These are phyloP conservation scores for Carex pumila DNA, from an alignment of 176 grass and related monocot genomes.

Conservation along the genomic window DNA sequence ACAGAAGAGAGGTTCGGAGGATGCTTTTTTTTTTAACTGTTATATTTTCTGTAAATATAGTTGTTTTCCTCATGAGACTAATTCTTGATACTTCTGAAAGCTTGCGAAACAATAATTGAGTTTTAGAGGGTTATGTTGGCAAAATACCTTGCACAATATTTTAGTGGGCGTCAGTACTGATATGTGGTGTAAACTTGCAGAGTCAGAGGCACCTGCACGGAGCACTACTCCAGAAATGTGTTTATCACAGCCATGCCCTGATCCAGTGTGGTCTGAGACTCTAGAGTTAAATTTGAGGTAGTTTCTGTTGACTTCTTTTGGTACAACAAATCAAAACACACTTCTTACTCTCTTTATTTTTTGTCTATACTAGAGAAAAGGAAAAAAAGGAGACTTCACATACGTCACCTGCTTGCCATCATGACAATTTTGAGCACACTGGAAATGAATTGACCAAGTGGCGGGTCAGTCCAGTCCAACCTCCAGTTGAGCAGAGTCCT, in stretches of 20 bases:
- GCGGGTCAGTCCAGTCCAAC: slow-evolving; percentile 32
- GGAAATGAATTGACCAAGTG: slow-evolving; percentile 63
- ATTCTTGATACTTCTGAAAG: neutral
- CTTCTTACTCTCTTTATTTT: neutral
- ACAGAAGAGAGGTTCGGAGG: neutral
- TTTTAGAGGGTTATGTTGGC: neutral
- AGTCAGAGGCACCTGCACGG: slow-evolving; percentile 6
- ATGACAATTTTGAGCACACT: slow-evolving; percentile 39
- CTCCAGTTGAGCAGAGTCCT: slow-evolving; percentile 55
- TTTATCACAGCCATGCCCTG: slow-evolving; percentile 43
- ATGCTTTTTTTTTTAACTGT: neutral
- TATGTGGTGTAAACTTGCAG: slow-evolving; percentile 27
- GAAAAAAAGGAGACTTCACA: slow-evolving; percentile 27
- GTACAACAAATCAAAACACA: neutral
- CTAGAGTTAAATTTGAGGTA: slow-evolving; percentile 46
- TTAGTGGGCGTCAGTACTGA: neutral
- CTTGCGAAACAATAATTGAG: neutral
- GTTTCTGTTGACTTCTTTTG: slow-evolving; percentile 15
- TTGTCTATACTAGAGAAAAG: slow-evolving; percentile 24
- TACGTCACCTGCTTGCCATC: neutral
- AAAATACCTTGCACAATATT: neutral
- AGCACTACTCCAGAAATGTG: slow-evolving; percentile 19
- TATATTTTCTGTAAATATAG: neutral
- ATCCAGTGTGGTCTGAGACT: slow-evolving; percentile 34
- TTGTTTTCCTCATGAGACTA: neutral